Evolutionary conservation across 192 early-diverging fungal genomes (phyloP), one percentile per base, ranked within the genome.

Genomic region (Gaertneriomyces semiglobifer): DNA sequence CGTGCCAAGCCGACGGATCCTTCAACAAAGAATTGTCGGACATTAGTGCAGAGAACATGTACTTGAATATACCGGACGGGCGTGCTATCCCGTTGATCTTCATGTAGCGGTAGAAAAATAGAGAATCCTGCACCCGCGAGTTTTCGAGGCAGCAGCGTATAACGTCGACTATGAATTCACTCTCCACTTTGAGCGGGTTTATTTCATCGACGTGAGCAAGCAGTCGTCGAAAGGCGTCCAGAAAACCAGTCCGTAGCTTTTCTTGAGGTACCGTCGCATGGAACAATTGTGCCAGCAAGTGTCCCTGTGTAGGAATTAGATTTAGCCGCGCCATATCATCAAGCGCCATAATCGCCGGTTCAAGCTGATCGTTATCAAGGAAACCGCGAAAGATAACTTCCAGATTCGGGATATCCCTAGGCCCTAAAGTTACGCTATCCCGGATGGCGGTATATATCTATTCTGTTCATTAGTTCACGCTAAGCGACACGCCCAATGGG

Each of bases 81-180:
- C 50, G 4, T 5, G 50, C n/a, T 52, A 52, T 6, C n/a, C 50
- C 20, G 6, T 52, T 4, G 3, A n/a, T 52, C 20, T 52, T 52
- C 50, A 52, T 52, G 50, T 52, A 52, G 50, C 50, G 50, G 50
- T 52, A 52, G 50, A 52, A 52, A n/a, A n/a, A 52, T n/a, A 52
- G 20, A 5, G 50, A n/a, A 6, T 52, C 50, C 50, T n/a, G 20
- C n/a, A 20, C 20, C n/a, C 20, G 50, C 50, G 50, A n/a, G n/a
- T 18, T 18, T 18, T 52, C 50, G 50, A 52, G 6, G 6, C 50
- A 52, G 6, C n/a, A n/a, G n/a, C 20, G n/a, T 20, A 52, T 52
- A 18, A 52, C 20, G 0, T 52, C 50, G n/a, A 18, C 50, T 5
- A 52, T 52, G 50, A 52, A n/a, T 6, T 20, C 50, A 52, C 50